Percentiles rank a stretch among this genome's conserved stretches.
Evolutionary conservation across 345 rosid species (phyloP).

Genomic region (Dipteronia dyeriana): DNA sequence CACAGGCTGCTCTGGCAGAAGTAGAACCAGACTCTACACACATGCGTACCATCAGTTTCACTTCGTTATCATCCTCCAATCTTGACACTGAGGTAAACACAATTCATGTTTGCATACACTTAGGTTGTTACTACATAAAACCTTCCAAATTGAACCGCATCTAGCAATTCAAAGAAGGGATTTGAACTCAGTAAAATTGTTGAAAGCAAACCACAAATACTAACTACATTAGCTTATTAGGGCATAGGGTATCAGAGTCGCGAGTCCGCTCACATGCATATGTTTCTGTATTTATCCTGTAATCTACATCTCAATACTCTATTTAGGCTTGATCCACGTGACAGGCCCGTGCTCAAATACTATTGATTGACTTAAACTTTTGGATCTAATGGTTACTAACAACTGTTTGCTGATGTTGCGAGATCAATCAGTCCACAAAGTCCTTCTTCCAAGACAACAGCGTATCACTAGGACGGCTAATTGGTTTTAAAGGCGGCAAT

Average conservation of each 20-base stretch:
- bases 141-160: too few species aligned
- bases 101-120: too few species aligned
- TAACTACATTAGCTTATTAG: not conserved
- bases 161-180: too few species aligned
- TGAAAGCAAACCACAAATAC: not conserved
- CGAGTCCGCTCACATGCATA: too few species aligned
- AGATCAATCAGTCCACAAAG: slow-evolving; percentile 44
- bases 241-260: too few species aligned
- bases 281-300: too few species aligned
- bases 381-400: too few species aligned
- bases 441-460: slow-evolving; percentile 60
- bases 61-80: slow-evolving; percentile 54
- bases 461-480: slow-evolving; percentile 49
- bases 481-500: slow-evolving; percentile 39
- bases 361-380: too few species aligned
- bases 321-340: too few species aligned
- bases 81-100: slow-evolving; percentile 54
- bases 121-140: too few species aligned
- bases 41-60: slow-evolving; percentile 32
- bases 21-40: slow-evolving; percentile 26
- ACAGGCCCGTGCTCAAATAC: too few species aligned
- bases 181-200: not conserved
- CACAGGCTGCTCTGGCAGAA: slow-evolving; percentile 29
- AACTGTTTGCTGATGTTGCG: not conserved
- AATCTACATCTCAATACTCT: too few species aligned